A percentile compares a stretch with the other conserved stretches of the same genome.
Conservation (phyloP, 306 rosid genomes). For the Lathyrus aphaca region DNA sequence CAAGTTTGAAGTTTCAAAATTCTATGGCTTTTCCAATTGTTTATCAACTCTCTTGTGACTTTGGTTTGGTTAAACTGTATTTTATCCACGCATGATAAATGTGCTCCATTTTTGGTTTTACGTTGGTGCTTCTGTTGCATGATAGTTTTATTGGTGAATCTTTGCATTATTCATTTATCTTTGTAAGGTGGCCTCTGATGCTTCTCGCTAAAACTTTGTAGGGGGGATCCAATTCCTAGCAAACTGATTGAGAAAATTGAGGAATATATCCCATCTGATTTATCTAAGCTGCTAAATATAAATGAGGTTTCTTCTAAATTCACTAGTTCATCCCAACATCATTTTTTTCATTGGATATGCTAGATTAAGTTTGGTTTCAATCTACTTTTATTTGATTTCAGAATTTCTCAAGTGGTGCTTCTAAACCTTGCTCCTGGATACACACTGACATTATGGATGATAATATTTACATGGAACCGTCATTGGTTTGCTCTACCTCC, state of each 20-base stretch:
- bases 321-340: slow-evolving; percentile 29
- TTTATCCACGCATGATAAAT: slow-evolving; percentile 27
- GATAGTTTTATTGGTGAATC: slow-evolving; percentile 27
- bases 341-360: slow-evolving; percentile 7
- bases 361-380: slow-evolving; percentile 14
- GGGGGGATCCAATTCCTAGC: slow-evolving; percentile 87
- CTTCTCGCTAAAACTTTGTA: slow-evolving; percentile 47
- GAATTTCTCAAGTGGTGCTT: slow-evolving; percentile 54
- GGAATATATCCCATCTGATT: slow-evolving; percentile 78
- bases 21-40: slow-evolving; percentile 18
- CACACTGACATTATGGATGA: slow-evolving; percentile 97
- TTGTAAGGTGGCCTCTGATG: slow-evolving; percentile 35
- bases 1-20: slow-evolving; percentile 4
- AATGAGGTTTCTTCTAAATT: slow-evolving; percentile 64
- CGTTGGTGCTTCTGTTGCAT: slow-evolving; percentile 27
- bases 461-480: slow-evolving; percentile 80
- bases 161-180: slow-evolving; percentile 23
- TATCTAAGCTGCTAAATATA: slow-evolving; percentile 52
- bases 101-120: slow-evolving; percentile 28
- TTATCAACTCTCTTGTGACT: slow-evolving; percentile 26
- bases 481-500: slow-evolving; percentile 41
- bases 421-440: slow-evolving; percentile 77
- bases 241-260: slow-evolving; percentile 71
- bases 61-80: slow-evolving; percentile 22
- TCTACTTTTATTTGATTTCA: slow-evolving; percentile 46